Evolutionary conservation across 2,329 filamentous ascomycete species (phyloP), one percentile per base, ranked within the genome.

Genomic region (Teratosphaeriaceae sp.): DNA sequence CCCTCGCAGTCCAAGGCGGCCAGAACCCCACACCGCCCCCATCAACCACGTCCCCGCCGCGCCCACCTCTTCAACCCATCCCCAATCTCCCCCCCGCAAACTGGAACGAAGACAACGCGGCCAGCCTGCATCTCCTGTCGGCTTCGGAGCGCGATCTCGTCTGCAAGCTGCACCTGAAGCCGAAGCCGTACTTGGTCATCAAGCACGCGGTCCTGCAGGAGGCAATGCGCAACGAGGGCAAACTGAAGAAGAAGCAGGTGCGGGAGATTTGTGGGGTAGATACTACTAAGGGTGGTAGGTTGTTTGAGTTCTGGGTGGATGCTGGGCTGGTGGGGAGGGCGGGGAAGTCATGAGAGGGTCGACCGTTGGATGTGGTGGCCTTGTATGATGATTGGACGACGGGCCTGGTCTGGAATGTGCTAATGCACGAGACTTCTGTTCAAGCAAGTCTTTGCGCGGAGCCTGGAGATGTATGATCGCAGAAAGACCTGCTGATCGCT

Each of bases 301-400:
- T 97, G 45, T 96, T 90, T 66, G 92, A 97, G 64, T 97, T 96
- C 62, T 89, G 96, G 69, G 85, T 94, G 49, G 86, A 88, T 60
- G 82, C 82, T 43, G 92, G 90, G 2, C 97, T 90, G 88, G 82
- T 97, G 47, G 53, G 46, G 8, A 62, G 61, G 50, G 59, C 55
- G 23, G 84, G 82, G 23, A 92, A 94, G 70, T 85, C 82, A 19
- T 94, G 37, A 38, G 20, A 27, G n/a, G n/a, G n/a, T n/a, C n/a
- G n/a, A n/a, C n/a, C n/a, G n/a, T n/a, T n/a, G n/a, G n/a, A n/a
- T n/a, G n/a, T n/a, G n/a, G n/a, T n/a, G n/a, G n/a, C n/a, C n/a
- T n/a, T n/a, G n/a, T n/a, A 34, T 8, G 31, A 18, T 8, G 16
- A 15, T 35, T 18, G 12, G 16, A 18, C 8, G 16, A 9, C 31